These are phyloP conservation scores for Trichosporon ovoides DNA, from an alignment of 1,284 basidiomycete species.

Conservation along the genomic window DNA sequence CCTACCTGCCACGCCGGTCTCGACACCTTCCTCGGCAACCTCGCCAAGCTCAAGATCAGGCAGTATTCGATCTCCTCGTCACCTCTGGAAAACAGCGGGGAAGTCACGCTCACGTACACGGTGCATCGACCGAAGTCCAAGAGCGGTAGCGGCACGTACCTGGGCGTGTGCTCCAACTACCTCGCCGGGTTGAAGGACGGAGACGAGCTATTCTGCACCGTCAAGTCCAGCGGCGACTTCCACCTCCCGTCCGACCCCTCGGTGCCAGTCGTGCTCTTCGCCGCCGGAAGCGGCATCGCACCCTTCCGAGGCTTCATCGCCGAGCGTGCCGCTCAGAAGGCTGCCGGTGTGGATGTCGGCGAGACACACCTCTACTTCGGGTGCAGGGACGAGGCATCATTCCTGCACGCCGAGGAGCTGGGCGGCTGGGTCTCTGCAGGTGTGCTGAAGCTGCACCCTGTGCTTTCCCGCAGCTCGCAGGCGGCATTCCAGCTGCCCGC, in stretches of 20 bases:
- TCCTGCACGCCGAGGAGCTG: conserved; percentile 53
- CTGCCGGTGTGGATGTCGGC: conserved; percentile 52
- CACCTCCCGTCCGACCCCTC: conserved; percentile 52
- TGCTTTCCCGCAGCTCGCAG: conserved; percentile 51
- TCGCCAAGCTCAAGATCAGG: conserved; percentile 49
- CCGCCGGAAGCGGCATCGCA: conserved; percentile 54
- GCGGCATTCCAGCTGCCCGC: conserved; percentile 28
- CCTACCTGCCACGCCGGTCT: conserved; percentile 45
- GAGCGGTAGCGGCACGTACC: conserved; percentile 45
- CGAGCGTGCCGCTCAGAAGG: conserved; percentile 54
- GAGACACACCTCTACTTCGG: conserved; percentile 54
- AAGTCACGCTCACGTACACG: conserved; percentile 53
- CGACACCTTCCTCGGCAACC: conserved; percentile 52
- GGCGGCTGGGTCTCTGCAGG: conserved; percentile 51
- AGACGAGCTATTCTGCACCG: conserved; percentile 52
- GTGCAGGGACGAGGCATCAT: conserved; percentile 53
- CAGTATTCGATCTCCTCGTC: conserved; percentile 58
- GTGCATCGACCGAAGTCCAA: conserved; percentile 50
- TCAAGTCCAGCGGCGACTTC: conserved; percentile 53
- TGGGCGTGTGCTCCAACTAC: conserved; percentile 56
- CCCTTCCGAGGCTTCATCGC: conserved; percentile 57
- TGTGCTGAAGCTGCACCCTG: conserved; percentile 53
- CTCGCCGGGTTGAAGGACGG: conserved; percentile 51
- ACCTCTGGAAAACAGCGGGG: conserved; percentile 52
- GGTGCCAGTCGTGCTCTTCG: conserved; percentile 53